These are phyloP conservation scores for Acanthamoeba triangularis DNA, from an alignment of 208 protist genomes.

Conservation along the genomic window DNA sequence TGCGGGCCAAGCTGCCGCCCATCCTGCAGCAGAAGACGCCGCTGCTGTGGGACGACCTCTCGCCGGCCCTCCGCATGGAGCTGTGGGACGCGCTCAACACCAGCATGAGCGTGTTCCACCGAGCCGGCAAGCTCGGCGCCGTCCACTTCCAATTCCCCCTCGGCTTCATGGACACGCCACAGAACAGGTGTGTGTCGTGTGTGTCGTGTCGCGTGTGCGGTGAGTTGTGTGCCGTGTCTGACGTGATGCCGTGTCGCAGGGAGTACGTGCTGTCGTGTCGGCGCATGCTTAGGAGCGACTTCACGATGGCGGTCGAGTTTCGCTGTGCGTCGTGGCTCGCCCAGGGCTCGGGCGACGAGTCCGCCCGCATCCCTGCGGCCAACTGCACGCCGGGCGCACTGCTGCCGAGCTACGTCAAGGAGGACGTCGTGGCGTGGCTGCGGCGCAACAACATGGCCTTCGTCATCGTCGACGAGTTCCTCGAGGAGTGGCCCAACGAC, in stretches of 20 bases:
- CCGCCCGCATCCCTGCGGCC: neutral
- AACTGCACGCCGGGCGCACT: conserved; percentile 3
- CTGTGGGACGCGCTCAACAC: conserved; percentile 69
- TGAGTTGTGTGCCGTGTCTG: neutral
- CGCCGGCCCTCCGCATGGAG: conserved; percentile 30
- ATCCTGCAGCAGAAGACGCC: conserved; percentile 21
- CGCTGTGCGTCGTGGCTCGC: conserved; percentile 57
- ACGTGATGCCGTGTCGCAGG: neutral
- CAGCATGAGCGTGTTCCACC: conserved; percentile 5
- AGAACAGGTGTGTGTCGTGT: conserved; percentile 45
- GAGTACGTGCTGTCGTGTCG: conserved; percentile 55
- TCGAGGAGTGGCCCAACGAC: conserved; percentile 36
- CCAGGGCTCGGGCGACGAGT: neutral
- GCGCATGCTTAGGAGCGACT: conserved; percentile 41
- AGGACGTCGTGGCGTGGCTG: conserved; percentile 33
- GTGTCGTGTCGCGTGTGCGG: neutral
- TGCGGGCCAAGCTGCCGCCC: neutral
- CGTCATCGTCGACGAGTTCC: conserved; percentile 57
- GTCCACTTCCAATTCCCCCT: conserved; percentile 72
- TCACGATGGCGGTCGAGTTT: conserved; percentile 74
- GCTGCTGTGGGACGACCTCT: conserved; percentile 34
- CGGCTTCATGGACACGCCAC: conserved; percentile 26
- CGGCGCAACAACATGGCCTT: conserved; percentile 23
- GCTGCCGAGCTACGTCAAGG: conserved; percentile 16
- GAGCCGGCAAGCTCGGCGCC: conserved; percentile 48